Base-by-base conservation (phyloP, 306 rosid species). In the Rosa multiflora region DNA sequence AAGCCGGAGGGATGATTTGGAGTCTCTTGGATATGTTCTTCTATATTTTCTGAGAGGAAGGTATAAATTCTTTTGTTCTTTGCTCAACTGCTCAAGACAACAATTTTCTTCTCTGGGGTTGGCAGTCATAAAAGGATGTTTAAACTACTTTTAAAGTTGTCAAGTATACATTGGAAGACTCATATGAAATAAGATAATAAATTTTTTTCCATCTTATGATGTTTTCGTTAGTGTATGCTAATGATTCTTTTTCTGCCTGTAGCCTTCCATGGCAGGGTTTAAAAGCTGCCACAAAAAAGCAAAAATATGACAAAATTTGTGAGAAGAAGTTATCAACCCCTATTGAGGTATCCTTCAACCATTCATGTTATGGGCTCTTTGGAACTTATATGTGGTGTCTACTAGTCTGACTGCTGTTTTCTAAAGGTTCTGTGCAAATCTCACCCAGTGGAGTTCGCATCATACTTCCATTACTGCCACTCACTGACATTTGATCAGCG, bases 241-340 rank as follows among this genome's bases (percentile, higher is more conserved):
- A 67, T 73, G 73, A 70, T 63, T 73, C 8, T 39, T 47, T 83
- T 59, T 85, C 71, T 79, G 79, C 76, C 55, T 82, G 69, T 66
- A 95, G 99, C 86, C 99, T 95, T 87, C 99, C 99, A 46, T 95
- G 99, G 99, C 99, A 95, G 89, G 96, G 96, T 85, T 90, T 95
- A 77, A 95, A 95, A 89, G 99, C 99, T 73, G 98, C 94, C 66
- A 93, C 98, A 17, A 95, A 95, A 88, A 95, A 95, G 88, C 96
- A 95, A 83, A 95, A 95, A 73, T 95, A 95, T 88, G 99, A 95
- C 75, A 91, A 95, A 86, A 95, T 95, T 85, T 93, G 98, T 72
- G 96, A 95, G 84, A 95, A 95, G 90, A 95, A 95, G 88, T 79
- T 95, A 74, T 88, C 98, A 79, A 95, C 99, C 59, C 99, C 99